A percentile compares a stretch with the other conserved stretches of the same genome.
phyloP scores from a whole-genome alignment of 73 alveolate species.

The Halteria grandinella region DNA sequence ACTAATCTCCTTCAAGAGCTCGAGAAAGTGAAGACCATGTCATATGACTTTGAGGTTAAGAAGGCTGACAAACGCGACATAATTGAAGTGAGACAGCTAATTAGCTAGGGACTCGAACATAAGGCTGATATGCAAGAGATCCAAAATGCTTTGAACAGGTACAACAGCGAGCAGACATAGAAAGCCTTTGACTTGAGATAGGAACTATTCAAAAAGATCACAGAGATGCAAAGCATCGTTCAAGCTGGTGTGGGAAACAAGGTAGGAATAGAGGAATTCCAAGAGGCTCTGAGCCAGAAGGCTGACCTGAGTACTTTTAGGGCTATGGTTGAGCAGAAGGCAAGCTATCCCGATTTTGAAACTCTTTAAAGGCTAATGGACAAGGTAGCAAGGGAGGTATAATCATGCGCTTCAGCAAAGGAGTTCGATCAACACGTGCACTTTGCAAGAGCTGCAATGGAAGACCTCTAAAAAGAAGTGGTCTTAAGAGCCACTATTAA shows the following conservation, averaged over 20 bases:
- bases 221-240: slow-evolving; percentile 15
- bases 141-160: neutral
- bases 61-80: slow-evolving; percentile 44
- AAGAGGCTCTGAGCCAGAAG: slow-evolving; percentile 20
- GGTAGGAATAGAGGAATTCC: slow-evolving; percentile 13
- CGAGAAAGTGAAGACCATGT: slow-evolving; percentile 17
- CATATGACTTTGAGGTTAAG: slow-evolving; percentile 28
- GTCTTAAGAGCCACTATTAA: slow-evolving; percentile 81
- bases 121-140: slow-evolving; percentile 33
- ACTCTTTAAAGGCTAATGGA: slow-evolving; percentile 47
- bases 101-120: neutral
- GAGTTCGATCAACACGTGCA: slow-evolving; percentile 60
- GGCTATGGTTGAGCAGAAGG: slow-evolving; percentile 38
- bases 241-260: neutral
- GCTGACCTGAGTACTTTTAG: slow-evolving; percentile 33
- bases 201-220: slow-evolving; percentile 32
- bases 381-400: slow-evolving; percentile 49
- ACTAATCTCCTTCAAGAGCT: neutral
- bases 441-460: slow-evolving; percentile 71
- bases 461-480: slow-evolving; percentile 85
- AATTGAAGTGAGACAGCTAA: slow-evolving; percentile 10
- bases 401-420: slow-evolving; percentile 18
- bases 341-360: slow-evolving; percentile 48
- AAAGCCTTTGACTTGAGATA: neutral
- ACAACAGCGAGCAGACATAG: slow-evolving; percentile 7